Evolutionary conservation across 257 asterid genomes (phyloP).

Genomic region (Przewalskia tangutica): DNA sequence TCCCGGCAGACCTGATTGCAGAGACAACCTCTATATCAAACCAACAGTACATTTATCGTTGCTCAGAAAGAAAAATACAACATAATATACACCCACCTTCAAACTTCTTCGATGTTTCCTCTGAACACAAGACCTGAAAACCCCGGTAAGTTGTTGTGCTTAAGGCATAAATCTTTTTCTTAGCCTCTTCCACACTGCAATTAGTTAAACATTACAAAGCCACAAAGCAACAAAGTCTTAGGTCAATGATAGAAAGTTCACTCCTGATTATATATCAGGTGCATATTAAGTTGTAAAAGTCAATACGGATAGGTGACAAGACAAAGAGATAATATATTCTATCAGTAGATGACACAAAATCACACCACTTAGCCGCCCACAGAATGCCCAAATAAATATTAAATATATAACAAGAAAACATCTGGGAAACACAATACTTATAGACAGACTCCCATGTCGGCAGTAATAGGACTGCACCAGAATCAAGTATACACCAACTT

Average conservation of each 20-base stretch:
- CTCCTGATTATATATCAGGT: neutral
- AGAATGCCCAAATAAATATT: neutral
- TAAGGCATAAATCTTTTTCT: constrained; percentile 80
- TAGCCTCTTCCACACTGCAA: constrained; percentile 88
- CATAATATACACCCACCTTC: constrained; percentile 32
- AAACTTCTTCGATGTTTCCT: constrained; percentile 78
- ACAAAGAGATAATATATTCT: neutral
- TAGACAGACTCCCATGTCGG: neutral
- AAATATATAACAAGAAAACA: neutral
- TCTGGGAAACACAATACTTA: neutral
- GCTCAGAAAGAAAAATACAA: constrained; percentile 2
- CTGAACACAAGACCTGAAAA: constrained; percentile 79
- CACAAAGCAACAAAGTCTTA: neutral
- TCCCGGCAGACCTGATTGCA: constrained; percentile 47
- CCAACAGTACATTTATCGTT: constrained; percentile 1
- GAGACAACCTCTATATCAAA: constrained; percentile 10
- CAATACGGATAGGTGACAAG: neutral
- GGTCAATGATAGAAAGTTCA: neutral
- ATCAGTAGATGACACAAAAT: neutral
- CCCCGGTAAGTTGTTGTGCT: constrained; percentile 84
- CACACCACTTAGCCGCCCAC: neutral
- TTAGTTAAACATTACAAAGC: neutral
- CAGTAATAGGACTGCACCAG: neutral
- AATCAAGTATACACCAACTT: neutral
- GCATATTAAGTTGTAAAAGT: neutral